Evolutionary conservation across 1,284 basidiomycete species (phyloP).

Genomic region (Agaricales sp.): DNA sequence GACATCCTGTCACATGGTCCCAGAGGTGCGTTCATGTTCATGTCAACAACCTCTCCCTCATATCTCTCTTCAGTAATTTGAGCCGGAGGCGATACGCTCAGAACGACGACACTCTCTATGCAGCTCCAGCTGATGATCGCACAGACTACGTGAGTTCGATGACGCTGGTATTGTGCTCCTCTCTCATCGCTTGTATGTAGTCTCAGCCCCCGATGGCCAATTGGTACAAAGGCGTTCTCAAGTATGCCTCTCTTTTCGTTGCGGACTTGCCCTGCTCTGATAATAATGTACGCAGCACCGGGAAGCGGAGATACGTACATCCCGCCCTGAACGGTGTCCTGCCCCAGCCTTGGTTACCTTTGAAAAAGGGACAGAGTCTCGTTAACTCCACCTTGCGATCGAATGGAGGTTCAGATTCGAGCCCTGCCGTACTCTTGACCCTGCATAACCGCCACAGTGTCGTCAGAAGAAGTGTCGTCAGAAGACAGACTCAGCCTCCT

Average conservation of each 20-base stretch:
- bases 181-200: conserved; percentile 23
- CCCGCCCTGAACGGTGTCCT: conserved; percentile 83
- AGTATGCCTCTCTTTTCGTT: conserved; percentile 35
- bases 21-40: conserved; percentile 54
- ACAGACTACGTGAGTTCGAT: conserved; percentile 71
- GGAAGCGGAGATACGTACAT: conserved; percentile 82
- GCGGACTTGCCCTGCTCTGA: conserved; percentile 1
- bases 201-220: conserved; percentile 93
- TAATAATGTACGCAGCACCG: conserved; percentile 43
- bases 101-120: conserved; percentile 91
- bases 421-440: conserved; percentile 65
- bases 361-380: conserved; percentile 69
- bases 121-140: conserved; percentile 81
- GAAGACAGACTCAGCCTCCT: conserved; percentile 11
- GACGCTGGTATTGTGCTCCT: background rate
- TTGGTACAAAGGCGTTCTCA: conserved; percentile 85
- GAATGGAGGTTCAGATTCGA: conserved; percentile 26
- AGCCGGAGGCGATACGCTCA: conserved; percentile 80
- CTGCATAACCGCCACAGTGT: conserved; percentile 57
- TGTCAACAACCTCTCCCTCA: background rate
- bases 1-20: conserved; percentile 76
- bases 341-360: conserved; percentile 85
- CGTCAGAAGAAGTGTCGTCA: conserved; percentile 24
- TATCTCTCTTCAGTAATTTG: conserved; percentile 45
- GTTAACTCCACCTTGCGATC: conserved; percentile 38